Evolutionary conservation across 139 green algal genomes (phyloP).

Genomic region (Chlamydomonas schloesseri): DNA sequence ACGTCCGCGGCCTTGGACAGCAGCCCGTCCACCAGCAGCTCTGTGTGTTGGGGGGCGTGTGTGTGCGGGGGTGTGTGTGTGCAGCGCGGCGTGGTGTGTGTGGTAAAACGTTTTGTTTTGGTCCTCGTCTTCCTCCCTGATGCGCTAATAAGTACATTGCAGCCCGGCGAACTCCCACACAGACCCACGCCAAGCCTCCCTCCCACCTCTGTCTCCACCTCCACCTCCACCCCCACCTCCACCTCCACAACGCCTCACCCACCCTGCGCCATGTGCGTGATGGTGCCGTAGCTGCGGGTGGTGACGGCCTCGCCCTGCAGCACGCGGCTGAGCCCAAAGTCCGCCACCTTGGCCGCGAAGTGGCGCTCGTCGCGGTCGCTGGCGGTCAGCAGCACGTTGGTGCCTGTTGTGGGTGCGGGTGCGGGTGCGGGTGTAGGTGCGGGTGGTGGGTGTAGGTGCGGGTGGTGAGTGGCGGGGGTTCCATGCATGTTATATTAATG

Average conservation of each 20-base stretch:
- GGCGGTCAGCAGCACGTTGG: constrained; percentile 68
- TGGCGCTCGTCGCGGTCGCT: constrained; percentile 49
- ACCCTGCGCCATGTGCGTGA: constrained; percentile 70
- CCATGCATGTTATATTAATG: too few species aligned
- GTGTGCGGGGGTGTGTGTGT: neutral
- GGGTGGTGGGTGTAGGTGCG: neutral
- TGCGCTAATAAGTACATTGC: too few species aligned
- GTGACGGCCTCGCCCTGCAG: constrained; percentile 51
- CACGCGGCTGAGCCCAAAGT: constrained; percentile 76
- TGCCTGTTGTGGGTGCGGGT: constrained; percentile 21
- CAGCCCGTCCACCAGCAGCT: constrained; percentile 72
- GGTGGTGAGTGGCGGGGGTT: neutral
- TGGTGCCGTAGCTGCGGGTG: constrained; percentile 65
- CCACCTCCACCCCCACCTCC: neutral
- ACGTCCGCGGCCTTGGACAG: constrained; percentile 57
- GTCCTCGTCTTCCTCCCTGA: too few species aligned
- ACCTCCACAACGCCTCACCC: too few species aligned
- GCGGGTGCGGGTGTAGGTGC: neutral
- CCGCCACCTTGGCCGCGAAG: constrained; percentile 72
- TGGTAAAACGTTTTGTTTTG: too few species aligned
- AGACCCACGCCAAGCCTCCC: too few species aligned
- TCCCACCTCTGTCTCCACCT: too few species aligned
- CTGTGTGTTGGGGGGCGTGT: constrained; percentile 51
- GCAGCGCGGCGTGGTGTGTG: too few species aligned
- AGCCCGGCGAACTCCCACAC: too few species aligned